Base-by-base conservation (phyloP, 2,329 filamentous ascomycete species). In the Colletotrichum ledebouriae region DNA sequence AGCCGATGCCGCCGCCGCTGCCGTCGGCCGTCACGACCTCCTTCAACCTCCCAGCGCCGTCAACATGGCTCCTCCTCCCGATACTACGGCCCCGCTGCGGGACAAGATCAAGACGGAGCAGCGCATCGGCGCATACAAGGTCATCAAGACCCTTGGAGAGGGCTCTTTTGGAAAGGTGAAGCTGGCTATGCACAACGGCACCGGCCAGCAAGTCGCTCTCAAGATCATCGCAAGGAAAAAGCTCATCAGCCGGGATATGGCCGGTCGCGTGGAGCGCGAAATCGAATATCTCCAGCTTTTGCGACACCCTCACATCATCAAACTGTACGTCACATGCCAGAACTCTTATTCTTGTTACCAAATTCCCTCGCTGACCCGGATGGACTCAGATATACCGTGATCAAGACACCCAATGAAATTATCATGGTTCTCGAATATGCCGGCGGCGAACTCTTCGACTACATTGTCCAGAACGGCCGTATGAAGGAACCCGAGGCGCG, bases 381-480 rank as follows among this genome's bases (percentile, higher is more conserved):
- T 22, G n/a, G 10, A 1, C 41, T 47, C 75, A 96, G 93, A 64
- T 97, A 94, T 80, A 98, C 96, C 34, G 96, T 99, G 72, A 98
- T 99, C 79, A 98, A 97, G 71, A 98, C 95, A 6, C 89, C 90
- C 25, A 90, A 88, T 70, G 96, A 99, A 78, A 99, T 99, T 78
- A 96, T 98, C 80, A 99, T 99, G 96, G 96, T 99, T 56, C 89
- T 99, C 73, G 96, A 99, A 81, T 99, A 97, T 80, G 96, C 96
- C 47, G 96, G 96, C 70, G 93, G 93, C 70, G 96, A 99, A 81
- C 86, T 99, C 69, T 99, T 99, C 81, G 95, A 99, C 80, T 98
- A 98, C 81, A 96, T 99, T 71, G 96, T 99, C 67, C 92, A 94
- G 76, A 90, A 98, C 77, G 96, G 96, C 63, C 91, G 93, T 76